Percentiles rank a stretch among this genome's conserved stretches.
Evolutionary conservation across 139 green algal species (phyloP).

Genomic region (Tetraselmis striata): DNA sequence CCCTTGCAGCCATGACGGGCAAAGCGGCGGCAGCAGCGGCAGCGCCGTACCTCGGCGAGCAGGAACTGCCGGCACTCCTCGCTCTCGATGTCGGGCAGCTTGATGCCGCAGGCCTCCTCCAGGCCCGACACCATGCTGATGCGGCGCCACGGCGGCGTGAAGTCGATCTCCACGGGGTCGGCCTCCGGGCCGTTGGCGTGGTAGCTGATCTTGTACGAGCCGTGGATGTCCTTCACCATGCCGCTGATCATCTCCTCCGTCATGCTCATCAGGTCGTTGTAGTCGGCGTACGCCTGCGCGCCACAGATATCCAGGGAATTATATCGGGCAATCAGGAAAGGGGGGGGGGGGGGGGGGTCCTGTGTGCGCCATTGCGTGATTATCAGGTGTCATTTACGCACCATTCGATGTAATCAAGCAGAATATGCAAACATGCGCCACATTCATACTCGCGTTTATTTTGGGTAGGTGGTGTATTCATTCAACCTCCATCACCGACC

Average conservation of each 20-base stretch:
- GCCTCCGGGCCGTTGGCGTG: constrained; percentile 83
- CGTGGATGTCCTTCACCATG: constrained; percentile 87
- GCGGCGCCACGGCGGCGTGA: constrained; percentile 84
- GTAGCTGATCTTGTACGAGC: constrained; percentile 90
- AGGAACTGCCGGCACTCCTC: constrained; percentile 61
- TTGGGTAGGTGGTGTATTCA: no score
- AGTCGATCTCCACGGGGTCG: constrained; percentile 89
- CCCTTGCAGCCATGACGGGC: no score
- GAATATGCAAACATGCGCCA: no score
- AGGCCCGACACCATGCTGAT: constrained; percentile 74
- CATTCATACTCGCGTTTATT: no score
- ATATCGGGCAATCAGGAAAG: no score
- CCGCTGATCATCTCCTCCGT: constrained; percentile 89
- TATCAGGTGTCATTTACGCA: no score
- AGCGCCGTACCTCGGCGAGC: constrained; percentile 35
- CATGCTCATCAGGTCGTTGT: constrained; percentile 95
- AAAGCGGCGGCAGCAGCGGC: no score
- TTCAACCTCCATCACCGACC: no score
- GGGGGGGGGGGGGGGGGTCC: no score
- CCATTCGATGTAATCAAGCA: no score
- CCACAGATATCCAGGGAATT: no score
- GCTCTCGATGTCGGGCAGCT: constrained; percentile 67
- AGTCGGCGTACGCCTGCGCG: constrained; percentile 95
- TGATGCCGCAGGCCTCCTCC: constrained; percentile 67
- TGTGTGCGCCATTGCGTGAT: no score